Evolutionary conservation across 2,329 filamentous ascomycete species (phyloP).

Genomic region (Cryphonectria nitschkei): DNA sequence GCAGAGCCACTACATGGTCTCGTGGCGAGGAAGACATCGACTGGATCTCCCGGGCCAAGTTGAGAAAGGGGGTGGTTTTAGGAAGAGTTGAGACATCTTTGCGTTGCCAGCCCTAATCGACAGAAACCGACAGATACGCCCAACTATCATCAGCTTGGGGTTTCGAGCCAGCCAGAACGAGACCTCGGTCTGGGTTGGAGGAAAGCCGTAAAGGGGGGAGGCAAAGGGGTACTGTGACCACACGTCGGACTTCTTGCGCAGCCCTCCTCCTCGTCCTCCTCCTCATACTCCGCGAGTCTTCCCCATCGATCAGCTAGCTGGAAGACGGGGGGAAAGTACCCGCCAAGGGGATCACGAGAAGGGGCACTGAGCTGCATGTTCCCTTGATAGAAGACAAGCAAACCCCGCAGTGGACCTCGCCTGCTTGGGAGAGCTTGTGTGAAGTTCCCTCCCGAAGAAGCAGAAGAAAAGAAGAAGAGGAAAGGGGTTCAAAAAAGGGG

Average conservation of each 20-base stretch:
- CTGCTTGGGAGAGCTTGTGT: slow-evolving; percentile 44
- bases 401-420: slow-evolving; percentile 36
- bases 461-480: neutral
- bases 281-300: neutral
- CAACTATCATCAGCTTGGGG: slow-evolving; percentile 10
- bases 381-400: slow-evolving; percentile 39
- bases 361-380: slow-evolving; percentile 41
- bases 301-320: slow-evolving; percentile 6
- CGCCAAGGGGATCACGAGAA: slow-evolving; percentile 16
- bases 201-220: slow-evolving; percentile 20
- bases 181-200: slow-evolving; percentile 19
- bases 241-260: slow-evolving; percentile 9
- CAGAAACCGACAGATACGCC: slow-evolving; percentile 39
- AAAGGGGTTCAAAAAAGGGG: neutral
- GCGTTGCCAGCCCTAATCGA: slow-evolving; percentile 60
- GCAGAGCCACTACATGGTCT: slow-evolving; percentile 26
- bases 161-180: slow-evolving; percentile 18
- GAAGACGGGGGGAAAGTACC: slow-evolving; percentile 14
- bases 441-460: slow-evolving; percentile 42
- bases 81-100: slow-evolving; percentile 45
- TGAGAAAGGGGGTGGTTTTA: neutral
- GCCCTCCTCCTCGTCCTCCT: neutral
- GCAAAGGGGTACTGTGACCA: slow-evolving; percentile 15
- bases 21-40: slow-evolving; percentile 20
- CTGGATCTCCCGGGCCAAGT: slow-evolving; percentile 12